Evolutionary conservation across 352 stramenopile species (phyloP), one percentile per base, ranked within the genome.

Genomic region (Phytophthora ohioensis): DNA sequence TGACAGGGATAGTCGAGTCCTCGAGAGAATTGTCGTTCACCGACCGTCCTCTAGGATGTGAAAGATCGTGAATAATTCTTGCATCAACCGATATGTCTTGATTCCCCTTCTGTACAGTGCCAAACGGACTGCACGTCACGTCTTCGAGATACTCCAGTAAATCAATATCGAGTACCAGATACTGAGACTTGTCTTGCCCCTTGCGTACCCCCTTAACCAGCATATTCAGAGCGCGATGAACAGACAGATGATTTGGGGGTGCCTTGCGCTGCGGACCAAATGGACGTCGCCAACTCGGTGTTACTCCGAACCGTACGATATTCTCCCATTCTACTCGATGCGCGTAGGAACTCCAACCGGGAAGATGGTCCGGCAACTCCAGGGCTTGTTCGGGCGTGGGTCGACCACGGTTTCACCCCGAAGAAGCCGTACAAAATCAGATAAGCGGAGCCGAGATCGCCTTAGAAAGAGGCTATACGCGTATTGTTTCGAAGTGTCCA

Each of bases 11-110:
- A 48, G n/a, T 48, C 11, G 42, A 27, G n/a, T 48, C 15, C 10
- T 51, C 45, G 5, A 17, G 5, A 36, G 27, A 17, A 35, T 53
- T 36, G 6, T 53, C 46, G 17, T 53, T 53, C 6, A 53, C 27
- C 0, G 46, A 53, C 3, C 11, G 21, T 3, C 27, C 21, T 3
- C 27, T 6, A 17, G 46, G 17, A 36, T 36, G 36, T n/a, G 46
- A 53, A 3, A 53, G 11, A 27, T 53, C 57, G 21, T 72, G 64
- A 34, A 72, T 67, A 12, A 72, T 57, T 15, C 57, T 55, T 3
- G 48, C 64, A 34, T 67, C 64, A 0, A 39, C 30, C 1, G 2
- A n/a, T 7, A 67, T 7, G 3, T 36, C 5, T 4, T 6, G 7
- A 13, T 31, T 32, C 0, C 56, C 49, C 39, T 72, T 0, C 11